A percentile compares a stretch with the other conserved stretches of the same genome.
phyloP scores from a whole-genome alignment of 176 grass and related monocot species.

The Zea luxurians region DNA sequence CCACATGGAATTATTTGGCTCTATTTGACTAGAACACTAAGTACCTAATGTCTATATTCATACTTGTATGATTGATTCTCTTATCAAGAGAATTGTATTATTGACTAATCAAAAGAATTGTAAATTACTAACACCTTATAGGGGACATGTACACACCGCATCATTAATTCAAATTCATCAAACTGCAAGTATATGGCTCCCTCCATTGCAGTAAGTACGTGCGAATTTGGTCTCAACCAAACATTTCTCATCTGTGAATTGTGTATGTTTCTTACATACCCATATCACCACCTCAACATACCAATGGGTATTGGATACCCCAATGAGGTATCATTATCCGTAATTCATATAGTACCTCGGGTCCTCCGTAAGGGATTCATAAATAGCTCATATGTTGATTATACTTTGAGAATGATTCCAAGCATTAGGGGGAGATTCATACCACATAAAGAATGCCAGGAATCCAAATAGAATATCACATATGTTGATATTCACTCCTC shows the following conservation, averaged over 20 bases:
- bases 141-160: not conserved
- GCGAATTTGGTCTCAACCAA: not conserved
- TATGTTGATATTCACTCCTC: no score
- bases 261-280: not conserved
- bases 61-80: not conserved
- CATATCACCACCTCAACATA: not conserved
- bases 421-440: no score
- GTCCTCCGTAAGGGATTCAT: no score
- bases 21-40: not conserved
- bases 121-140: not conserved
- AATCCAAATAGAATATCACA: no score
- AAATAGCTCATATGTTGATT: no score
- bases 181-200: not conserved
- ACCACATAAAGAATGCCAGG: no score
- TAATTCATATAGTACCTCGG: no score
- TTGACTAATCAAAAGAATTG: not conserved
- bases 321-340: no score
- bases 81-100: not conserved
- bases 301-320: not conserved
- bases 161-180: not conserved
- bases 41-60: not conserved
- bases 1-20: no score
- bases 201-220: not conserved
- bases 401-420: no score
- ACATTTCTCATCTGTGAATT: not conserved